Evolutionary conservation across 2,329 filamentous ascomycete genomes (phyloP).

Genomic region (Ophiostoma australiae): DNA sequence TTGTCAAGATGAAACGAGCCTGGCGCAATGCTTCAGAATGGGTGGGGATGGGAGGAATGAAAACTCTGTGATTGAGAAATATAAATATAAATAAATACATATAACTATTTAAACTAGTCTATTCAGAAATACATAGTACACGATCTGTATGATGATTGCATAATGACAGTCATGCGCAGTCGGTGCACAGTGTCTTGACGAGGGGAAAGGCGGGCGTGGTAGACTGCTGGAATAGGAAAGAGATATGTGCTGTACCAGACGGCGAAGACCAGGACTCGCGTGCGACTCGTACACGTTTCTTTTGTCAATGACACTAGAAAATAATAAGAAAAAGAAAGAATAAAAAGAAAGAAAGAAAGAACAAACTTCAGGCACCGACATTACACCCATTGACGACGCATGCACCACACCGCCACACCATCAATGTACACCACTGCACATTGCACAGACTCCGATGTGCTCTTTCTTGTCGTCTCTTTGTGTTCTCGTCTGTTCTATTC

Average conservation of each 20-base stretch:
- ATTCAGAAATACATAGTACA: no score
- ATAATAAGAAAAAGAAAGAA: no score
- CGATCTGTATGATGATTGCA: no score
- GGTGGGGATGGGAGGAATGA: conserved; percentile 23
- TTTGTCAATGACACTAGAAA: no score
- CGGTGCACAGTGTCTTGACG: background rate
- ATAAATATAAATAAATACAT: background rate
- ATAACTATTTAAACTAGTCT: no score
- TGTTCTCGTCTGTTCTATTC: background rate
- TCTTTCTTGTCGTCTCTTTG: background rate
- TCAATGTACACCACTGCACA: background rate
- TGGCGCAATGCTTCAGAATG: conserved; percentile 47
- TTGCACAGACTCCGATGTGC: background rate
- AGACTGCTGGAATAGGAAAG: background rate
- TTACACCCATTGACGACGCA: background rate
- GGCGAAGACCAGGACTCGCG: background rate
- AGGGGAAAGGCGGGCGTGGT: background rate
- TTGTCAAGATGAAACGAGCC: conserved; percentile 46
- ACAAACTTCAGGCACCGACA: background rate
- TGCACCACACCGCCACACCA: background rate
- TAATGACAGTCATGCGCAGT: no score
- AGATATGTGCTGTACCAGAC: background rate
- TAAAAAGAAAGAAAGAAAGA: no score
- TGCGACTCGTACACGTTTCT: background rate
- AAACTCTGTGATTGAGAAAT: background rate